Conservation (phyloP, 495 filamentous ascomycete species). For the Mytilinidion resinicola region DNA sequence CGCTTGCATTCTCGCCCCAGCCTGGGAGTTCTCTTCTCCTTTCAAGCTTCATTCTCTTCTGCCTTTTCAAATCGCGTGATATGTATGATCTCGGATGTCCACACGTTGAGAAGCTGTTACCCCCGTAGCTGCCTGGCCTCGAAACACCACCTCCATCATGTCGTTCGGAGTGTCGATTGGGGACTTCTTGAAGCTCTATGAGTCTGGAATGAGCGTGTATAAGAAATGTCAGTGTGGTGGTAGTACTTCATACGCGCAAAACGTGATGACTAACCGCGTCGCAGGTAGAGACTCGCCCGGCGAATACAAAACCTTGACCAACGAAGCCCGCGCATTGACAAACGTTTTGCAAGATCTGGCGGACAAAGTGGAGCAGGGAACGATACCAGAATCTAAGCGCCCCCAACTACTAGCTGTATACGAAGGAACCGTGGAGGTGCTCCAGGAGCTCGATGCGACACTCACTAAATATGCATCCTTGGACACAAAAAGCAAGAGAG, state of each 20-base stretch:
- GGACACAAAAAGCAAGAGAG: slow-evolving; percentile 12
- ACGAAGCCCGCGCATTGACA: slow-evolving; percentile 16
- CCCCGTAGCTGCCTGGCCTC: too few species aligned
- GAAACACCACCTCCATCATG: too few species aligned
- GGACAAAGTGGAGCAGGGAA: slow-evolving; percentile 13
- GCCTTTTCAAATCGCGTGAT: too few species aligned
- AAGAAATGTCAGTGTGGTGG: slow-evolving; percentile 13
- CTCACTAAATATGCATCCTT: slow-evolving; percentile 10
- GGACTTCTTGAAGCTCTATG: slow-evolving; percentile 12
- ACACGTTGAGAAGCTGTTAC: too few species aligned
- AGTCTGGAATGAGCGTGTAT: slow-evolving; percentile 14
- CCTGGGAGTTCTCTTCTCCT: too few species aligned
- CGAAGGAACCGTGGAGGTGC: slow-evolving; percentile 12
- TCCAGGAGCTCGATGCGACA: slow-evolving; percentile 17
- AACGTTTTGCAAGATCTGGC: slow-evolving; percentile 19
- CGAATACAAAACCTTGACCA: slow-evolving; percentile 21
- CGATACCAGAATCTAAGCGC: slow-evolving; percentile 11
- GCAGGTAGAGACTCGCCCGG: slow-evolving; percentile 10
- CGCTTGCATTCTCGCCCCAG: too few species aligned
- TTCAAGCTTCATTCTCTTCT: too few species aligned
- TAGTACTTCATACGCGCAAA: not conserved
- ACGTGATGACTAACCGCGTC: slow-evolving; percentile 4
- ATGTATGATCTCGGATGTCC: too few species aligned
- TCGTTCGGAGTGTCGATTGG: slow-evolving; percentile 14
- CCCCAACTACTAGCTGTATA: slow-evolving; percentile 12